phyloP scores from a whole-genome alignment of 805 yeast genomes.

The Sugiyamaella lignohabitans region DNA sequence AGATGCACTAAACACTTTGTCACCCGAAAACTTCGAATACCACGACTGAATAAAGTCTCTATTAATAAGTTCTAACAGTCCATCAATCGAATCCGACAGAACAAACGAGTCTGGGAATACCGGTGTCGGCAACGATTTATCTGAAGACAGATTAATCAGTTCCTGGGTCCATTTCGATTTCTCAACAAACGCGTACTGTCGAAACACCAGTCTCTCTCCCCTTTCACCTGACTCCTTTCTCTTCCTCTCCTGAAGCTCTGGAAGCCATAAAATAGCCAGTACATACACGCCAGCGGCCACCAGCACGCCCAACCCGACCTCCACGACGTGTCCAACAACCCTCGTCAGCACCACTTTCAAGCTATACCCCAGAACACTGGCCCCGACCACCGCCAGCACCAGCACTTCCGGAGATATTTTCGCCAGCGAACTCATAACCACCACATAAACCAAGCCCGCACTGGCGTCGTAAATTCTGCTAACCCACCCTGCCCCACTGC shows the following conservation, averaged over 20 bases:
- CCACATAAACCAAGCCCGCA: too few species aligned
- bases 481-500: too few species aligned
- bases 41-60: slow-evolving; percentile 52
- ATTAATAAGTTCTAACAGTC: slow-evolving; percentile 42
- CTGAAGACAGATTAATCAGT: slow-evolving; percentile 8
- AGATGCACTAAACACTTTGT: slow-evolving; percentile 37
- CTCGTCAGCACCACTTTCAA: slow-evolving; percentile 10
- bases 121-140: slow-evolving; percentile 10
- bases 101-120: slow-evolving; percentile 41
- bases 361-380: slow-evolving; percentile 7
- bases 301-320: slow-evolving; percentile 12
- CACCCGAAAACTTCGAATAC: slow-evolving; percentile 44
- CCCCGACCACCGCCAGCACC: slow-evolving; percentile 8
- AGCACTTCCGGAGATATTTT: slow-evolving; percentile 9
- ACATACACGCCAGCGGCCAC: slow-evolving; percentile 9
- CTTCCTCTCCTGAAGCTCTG: not conserved
- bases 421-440: not conserved
- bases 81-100: slow-evolving; percentile 48
- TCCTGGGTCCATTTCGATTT: slow-evolving; percentile 12
- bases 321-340: slow-evolving; percentile 13
- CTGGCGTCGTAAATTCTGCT: too few species aligned
- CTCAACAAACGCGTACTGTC: slow-evolving; percentile 10
- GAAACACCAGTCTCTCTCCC: not conserved
- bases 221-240: too few species aligned
- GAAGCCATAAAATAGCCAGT: slow-evolving; percentile 5